Base-by-base conservation (phyloP, 164 flowering plant genomes). In the Malania oleifera region DNA sequence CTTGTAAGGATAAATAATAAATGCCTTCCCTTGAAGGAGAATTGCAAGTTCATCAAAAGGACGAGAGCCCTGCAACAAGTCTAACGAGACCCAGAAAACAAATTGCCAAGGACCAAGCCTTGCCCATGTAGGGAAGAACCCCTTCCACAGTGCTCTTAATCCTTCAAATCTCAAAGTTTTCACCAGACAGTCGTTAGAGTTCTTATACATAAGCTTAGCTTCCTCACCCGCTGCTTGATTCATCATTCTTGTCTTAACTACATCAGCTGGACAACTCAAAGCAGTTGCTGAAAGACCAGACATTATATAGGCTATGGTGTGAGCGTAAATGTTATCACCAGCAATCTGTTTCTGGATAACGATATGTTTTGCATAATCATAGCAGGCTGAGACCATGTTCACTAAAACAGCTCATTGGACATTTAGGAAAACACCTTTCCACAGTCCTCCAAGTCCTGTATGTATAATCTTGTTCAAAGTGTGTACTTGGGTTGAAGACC, bases 21-120 rank as follows among this genome's bases (percentile, higher is more conserved):
- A 11, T 11, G 44, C 44, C 44, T 40, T 11, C 13, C 17, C 4
- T 40, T 40, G 44, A 11, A 40, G 5, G 4, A 12, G 38, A 12
- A 34, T 34, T 34, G 7, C 38, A 39, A 13, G 5, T n/a, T 28
- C 6, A 31, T 76, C 70, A 90, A 73, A 90, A 90, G 35, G 97
- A 87, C 61, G 91, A 70, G 1, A 87, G 57, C 29, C 95, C 95
- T 4, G 89, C 75, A 55, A 81, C 9, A 44, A 68, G 60, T 43
- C 93, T 66, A 4, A 87, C 10, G 96, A 83, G 51, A 88, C 90
- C 96, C 95, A 86, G 52, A 91, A 86, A 49, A 82, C 91, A 70
- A 91, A 88, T 51, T 86, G 98, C 95, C 96, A 91, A 26, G 98
- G 96, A 6, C 96, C 98, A 66, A 88, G 95, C 77, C 98, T 88